Conservation (phyloP, 2,329 filamentous ascomycete species). For the Colletotrichum agaves region DNA sequence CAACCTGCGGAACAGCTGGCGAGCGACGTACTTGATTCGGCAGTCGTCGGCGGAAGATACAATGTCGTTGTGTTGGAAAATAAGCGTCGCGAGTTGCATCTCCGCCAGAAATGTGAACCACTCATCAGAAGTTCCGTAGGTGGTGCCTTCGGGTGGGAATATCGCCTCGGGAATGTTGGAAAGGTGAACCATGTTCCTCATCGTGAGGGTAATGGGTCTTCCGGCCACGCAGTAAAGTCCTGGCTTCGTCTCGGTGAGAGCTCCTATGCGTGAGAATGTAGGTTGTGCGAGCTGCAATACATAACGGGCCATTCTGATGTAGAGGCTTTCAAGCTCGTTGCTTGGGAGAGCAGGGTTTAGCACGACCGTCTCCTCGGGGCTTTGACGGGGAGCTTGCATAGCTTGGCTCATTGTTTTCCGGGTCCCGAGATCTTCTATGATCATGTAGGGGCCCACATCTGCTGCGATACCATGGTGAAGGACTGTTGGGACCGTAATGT, state of each 20-base stretch:
- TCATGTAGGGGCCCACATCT: constrained; percentile 40
- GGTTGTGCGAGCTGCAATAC: constrained; percentile 49
- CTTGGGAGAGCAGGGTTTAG: constrained; percentile 32
- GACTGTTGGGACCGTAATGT: constrained; percentile 41
- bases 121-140: constrained; percentile 40
- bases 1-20: constrained; percentile 3
- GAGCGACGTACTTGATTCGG: not conserved
- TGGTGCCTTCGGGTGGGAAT: constrained; percentile 33
- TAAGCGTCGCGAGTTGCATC: constrained; percentile 47
- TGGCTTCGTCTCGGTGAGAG: constrained; percentile 42
- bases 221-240: constrained; percentile 40
- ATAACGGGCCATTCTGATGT: constrained; percentile 47
- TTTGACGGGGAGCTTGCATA: constrained; percentile 39
- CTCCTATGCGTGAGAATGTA: constrained; percentile 50
- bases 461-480: constrained; percentile 40
- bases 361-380: constrained; percentile 39
- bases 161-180: constrained; percentile 30
- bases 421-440: constrained; percentile 39
- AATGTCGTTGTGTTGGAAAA: constrained; percentile 48
- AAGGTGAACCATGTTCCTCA: constrained; percentile 48
- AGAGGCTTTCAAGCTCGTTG: not conserved
- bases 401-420: constrained; percentile 38
- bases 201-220: constrained; percentile 48
- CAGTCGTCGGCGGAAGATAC: constrained; percentile 45
- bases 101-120: constrained; percentile 51